These are phyloP conservation scores for Mycena olivaceomarginata DNA, from an alignment of 768 basidiomycete species.

Conservation along the genomic window DNA sequence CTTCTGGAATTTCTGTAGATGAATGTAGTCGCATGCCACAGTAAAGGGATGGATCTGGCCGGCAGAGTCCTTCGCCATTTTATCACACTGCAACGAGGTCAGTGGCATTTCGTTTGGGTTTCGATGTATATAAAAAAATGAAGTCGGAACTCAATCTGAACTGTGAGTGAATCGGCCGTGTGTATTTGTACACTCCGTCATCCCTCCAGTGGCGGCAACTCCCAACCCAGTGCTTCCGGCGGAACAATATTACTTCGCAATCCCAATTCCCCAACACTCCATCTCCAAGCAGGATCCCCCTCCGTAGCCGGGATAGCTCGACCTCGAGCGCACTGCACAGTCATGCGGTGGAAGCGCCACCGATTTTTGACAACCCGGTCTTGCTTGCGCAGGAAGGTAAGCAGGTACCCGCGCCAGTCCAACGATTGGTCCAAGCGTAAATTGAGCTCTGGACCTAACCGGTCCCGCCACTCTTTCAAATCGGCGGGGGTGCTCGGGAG, in stretches of 20 bases:
- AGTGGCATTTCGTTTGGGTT: no score
- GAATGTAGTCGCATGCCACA: no score
- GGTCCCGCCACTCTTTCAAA: conserved; percentile 29
- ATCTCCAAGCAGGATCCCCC: conserved; percentile 22
- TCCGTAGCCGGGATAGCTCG: conserved; percentile 7
- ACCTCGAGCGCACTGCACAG: conserved; percentile 42
- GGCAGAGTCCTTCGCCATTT: no score
- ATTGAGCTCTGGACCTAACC: conserved; percentile 23
- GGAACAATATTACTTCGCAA: conserved; percentile 13
- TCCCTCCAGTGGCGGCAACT: conserved; percentile 3
- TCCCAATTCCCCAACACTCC: conserved; percentile 27
- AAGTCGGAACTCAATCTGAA: no score
- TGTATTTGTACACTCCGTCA: neutral
- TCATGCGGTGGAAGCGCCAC: conserved; percentile 43
- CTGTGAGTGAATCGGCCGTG: no score
- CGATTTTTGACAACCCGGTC: conserved; percentile 39
- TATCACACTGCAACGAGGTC: no score
- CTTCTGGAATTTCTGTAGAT: no score
- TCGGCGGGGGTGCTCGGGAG: conserved; percentile 36
- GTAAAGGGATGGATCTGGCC: no score
- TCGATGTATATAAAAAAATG: no score
- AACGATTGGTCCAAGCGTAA: conserved; percentile 22
- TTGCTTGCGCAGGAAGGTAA: conserved; percentile 41
- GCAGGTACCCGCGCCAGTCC: conserved; percentile 41
- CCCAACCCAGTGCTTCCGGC: conserved; percentile 26